A percentile compares a stretch with the other conserved stretches of the same genome.
These are phyloP conservation scores for Cordyceps javanica DNA, from an alignment of 2,329 filamentous ascomycete species.

Conservation along the genomic window DNA sequence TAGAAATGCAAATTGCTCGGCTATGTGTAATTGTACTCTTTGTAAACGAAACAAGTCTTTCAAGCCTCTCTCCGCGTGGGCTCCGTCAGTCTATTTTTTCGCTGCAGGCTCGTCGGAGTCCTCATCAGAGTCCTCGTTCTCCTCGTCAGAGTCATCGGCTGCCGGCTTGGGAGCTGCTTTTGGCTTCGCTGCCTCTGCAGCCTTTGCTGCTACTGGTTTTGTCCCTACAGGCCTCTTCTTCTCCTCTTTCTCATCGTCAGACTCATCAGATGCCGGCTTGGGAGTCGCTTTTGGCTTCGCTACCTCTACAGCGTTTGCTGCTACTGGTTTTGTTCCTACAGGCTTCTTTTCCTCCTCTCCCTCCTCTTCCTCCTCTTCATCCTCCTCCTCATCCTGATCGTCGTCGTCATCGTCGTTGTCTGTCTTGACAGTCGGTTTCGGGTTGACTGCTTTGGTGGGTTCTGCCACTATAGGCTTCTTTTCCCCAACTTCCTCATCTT, in stretches of 20 bases:
- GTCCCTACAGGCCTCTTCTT: background rate
- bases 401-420: constrained; percentile 19
- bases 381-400: constrained; percentile 14
- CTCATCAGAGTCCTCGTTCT: constrained; percentile 21
- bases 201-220: background rate
- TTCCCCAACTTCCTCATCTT: constrained; percentile 11
- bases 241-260: constrained; percentile 17
- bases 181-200: background rate
- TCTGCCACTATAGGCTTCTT: background rate
- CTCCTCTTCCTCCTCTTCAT: constrained; percentile 8
- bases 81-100: constrained; percentile 15
- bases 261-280: constrained; percentile 19
- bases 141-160: constrained; percentile 22
- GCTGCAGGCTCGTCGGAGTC: constrained; percentile 18
- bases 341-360: background rate
- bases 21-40: constrained; percentile 9
- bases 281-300: constrained; percentile 16
- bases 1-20: constrained; percentile 6
- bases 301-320: background rate
- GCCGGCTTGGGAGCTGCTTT: constrained; percentile 19
- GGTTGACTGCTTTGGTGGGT: no score
- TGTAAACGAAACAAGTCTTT: no score
- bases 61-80: constrained; percentile 8
- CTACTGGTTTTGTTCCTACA: background rate
- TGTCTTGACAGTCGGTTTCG: no score